Evolutionary conservation across 139 green algal species (phyloP).

Genomic region (Coelastrella sp.): DNA sequence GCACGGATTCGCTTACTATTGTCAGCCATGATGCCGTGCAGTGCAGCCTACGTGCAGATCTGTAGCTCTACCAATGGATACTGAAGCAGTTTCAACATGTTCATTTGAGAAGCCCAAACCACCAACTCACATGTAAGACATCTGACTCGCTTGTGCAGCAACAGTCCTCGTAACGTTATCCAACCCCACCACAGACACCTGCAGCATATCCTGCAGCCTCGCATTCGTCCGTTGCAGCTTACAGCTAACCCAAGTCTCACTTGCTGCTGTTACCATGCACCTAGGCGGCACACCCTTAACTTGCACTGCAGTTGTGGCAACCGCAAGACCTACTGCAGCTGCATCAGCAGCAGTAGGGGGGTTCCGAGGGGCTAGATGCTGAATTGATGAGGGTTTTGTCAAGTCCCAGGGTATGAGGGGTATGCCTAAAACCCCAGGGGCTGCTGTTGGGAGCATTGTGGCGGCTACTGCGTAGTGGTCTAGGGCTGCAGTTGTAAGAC

Average conservation of each 20-base stretch:
- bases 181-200: constrained; percentile 15
- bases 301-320: neutral
- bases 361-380: neutral
- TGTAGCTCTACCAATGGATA: too few species aligned
- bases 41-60: too few species aligned
- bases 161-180: constrained; percentile 9
- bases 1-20: too few species aligned
- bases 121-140: neutral
- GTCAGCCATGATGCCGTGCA: too few species aligned
- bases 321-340: neutral
- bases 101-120: neutral
- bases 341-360: neutral
- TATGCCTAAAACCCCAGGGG: constrained; percentile 3
- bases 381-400: neutral
- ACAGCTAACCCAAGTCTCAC: constrained; percentile 7
- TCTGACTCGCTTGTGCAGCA: neutral
- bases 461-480: constrained; percentile 1
- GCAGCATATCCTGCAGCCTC: neutral
- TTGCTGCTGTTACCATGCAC: constrained; percentile 5
- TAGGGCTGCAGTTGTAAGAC: neutral
- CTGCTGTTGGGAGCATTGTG: neutral
- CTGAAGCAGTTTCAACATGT: too few species aligned
- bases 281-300: neutral
- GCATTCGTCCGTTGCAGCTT: neutral
- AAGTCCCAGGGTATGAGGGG: constrained; percentile 5